These are phyloP conservation scores for Apiospora arundinis DNA, from an alignment of 2,329 filamentous ascomycete genomes.

Conservation along the genomic window DNA sequence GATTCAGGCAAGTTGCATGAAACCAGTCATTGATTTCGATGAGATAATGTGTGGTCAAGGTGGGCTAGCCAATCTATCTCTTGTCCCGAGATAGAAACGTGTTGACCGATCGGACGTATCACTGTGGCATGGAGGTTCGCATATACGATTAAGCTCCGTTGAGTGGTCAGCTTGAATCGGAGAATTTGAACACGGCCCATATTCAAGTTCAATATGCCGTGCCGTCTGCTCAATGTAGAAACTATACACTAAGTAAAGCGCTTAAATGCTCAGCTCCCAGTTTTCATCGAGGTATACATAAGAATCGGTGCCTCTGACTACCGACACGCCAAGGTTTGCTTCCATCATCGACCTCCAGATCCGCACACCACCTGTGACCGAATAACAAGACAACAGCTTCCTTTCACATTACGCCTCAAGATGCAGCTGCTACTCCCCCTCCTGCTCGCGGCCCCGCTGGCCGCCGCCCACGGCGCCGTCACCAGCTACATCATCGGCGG, in stretches of 20 bases:
- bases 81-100: neutral
- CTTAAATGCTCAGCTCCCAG: neutral
- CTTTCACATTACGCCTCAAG: neutral
- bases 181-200: neutral
- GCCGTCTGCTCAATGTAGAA: neutral
- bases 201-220: neutral
- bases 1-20: neutral
- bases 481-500: conserved; percentile 55
- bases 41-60: neutral
- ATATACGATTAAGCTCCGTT: neutral
- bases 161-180: neutral
- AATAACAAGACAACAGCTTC: neutral
- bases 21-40: neutral
- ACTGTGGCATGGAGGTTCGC: neutral
- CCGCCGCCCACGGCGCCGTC: conserved; percentile 46
- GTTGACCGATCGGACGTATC: neutral
- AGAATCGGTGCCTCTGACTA: neutral
- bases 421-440: conserved; percentile 37
- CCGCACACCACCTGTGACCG: neutral
- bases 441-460: conserved; percentile 37
- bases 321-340: neutral
- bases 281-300: neutral
- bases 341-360: neutral
- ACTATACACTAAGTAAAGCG: too few species aligned
- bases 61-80: neutral